Evolutionary conservation across 2,329 filamentous ascomycete species (phyloP).

Genomic region (Neopestalotiopsis clavispora): DNA sequence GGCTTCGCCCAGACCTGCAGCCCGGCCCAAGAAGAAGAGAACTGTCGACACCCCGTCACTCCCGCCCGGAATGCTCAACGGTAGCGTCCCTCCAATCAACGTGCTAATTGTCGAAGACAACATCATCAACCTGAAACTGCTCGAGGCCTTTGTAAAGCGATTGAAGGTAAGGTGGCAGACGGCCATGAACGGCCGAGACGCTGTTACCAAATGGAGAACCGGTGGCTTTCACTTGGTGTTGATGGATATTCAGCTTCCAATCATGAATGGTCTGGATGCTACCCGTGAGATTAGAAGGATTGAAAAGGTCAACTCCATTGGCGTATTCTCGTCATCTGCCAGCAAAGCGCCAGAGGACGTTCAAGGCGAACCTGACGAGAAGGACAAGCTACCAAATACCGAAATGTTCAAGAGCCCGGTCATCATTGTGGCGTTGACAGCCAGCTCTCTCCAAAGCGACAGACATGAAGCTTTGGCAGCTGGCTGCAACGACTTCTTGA

Average conservation of each 20-base stretch:
- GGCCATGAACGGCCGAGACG: slow-evolving; percentile 94
- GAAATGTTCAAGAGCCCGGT: slow-evolving; percentile 92
- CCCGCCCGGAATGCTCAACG: slow-evolving; percentile 73
- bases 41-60: slow-evolving; percentile 46
- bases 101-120: slow-evolving; percentile 98
- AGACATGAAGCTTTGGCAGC: slow-evolving; percentile 92
- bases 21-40: slow-evolving; percentile 61
- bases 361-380: slow-evolving; percentile 56
- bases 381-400: slow-evolving; percentile 71
- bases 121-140: slow-evolving; percentile 91
- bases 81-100: slow-evolving; percentile 91
- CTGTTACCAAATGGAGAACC: slow-evolving; percentile 88
- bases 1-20: slow-evolving; percentile 54
- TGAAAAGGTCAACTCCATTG: slow-evolving; percentile 89
- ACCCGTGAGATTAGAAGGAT: slow-evolving; percentile 92
- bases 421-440: slow-evolving; percentile 96
- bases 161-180: slow-evolving; percentile 96
- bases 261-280: slow-evolving; percentile 94
- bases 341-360: slow-evolving; percentile 57
- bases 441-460: slow-evolving; percentile 92
- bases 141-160: slow-evolving; percentile 95
- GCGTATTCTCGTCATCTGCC: slow-evolving; percentile 79
- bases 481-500: slow-evolving; percentile 97
- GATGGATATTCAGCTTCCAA: slow-evolving; percentile 97
- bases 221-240: slow-evolving; percentile 95